Base-by-base conservation (phyloP, 108 stramenopile species). In the Asterionellopsis glacialis region DNA sequence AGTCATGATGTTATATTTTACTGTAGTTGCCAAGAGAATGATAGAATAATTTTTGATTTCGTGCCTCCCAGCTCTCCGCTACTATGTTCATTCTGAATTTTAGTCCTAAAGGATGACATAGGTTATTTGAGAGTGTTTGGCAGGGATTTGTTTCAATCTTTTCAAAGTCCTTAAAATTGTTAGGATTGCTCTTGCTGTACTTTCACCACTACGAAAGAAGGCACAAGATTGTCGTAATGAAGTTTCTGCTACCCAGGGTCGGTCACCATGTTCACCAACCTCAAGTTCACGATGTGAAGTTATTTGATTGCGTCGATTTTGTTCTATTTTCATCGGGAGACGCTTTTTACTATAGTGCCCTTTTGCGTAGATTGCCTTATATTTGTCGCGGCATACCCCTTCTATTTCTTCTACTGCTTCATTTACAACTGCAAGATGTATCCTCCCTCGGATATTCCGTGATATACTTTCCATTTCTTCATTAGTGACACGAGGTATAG, bases 191-290 rank as follows among this genome's bases (percentile, higher is more conserved):
- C 76, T 49, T 0, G 81, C 81, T 9, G 70, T 78, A 47, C 63
- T 70, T 56, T 82, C 81, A 16, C 81, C 81, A 65, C 74, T 57
- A 0, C 81, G 65, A 54, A 82, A 82, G 58, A 82, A 82, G 2
- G 77, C 63, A 45, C 81, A 82, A 45, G 51, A 58, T 57, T 82
- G 72, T 41, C 81, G 49, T 28, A 82, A 45, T 16, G 77, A 73
- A 54, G 77, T 76, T 55, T 82, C 81, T 11, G 70, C 49, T 11
- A 78, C 73, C 48, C 64, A 66, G 3, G 45, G 23, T 40, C 55
- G 43, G 1, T 56, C 63, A 33, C 10, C 51, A 38, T 75, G 74
- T 44, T 62, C 57, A 21, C 54, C 64, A 14, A 55, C 52, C 10
- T 49, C 65, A n/a, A 39, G 62, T 50, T 61, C 55, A 7, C 59